These are phyloP conservation scores for Thielaviopsis musarum DNA, from an alignment of 2,329 filamentous ascomycete genomes.

Conservation along the genomic window DNA sequence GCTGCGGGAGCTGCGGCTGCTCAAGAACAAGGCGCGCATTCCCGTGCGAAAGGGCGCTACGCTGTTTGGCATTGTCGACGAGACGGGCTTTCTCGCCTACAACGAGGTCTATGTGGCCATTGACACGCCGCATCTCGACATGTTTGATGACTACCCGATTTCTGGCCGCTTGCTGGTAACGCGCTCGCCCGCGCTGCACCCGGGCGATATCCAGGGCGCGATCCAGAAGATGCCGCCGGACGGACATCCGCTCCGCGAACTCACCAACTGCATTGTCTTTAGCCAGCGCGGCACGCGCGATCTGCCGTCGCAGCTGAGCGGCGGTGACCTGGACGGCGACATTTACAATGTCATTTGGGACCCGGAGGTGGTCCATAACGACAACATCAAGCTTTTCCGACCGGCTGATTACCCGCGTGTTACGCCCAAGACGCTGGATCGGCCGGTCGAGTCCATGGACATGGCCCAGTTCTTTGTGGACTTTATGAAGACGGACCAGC, in stretches of 20 bases:
- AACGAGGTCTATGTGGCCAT: conserved; percentile 52
- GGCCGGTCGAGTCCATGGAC: conserved; percentile 42
- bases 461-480: conserved; percentile 71
- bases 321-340: conserved; percentile 74
- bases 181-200: conserved; percentile 65
- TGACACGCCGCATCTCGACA: conserved; percentile 17
- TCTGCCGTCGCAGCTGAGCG: conserved; percentile 60
- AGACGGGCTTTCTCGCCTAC: conserved; percentile 50
- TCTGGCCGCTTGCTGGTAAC: conserved; percentile 44
- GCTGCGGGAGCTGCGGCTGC: conserved; percentile 49
- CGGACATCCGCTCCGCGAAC: conserved; percentile 39
- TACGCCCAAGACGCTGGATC: conserved; percentile 38
- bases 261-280: conserved; percentile 66
- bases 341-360: conserved; percentile 70
- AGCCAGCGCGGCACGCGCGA: conserved; percentile 55
- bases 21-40: conserved; percentile 69
- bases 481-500: conserved; percentile 51
- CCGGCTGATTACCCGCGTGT: conserved; percentile 57
- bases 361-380: conserved; percentile 25
- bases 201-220: conserved; percentile 59
- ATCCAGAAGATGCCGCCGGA: conserved; percentile 42
- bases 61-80: conserved; percentile 71
- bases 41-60: conserved; percentile 54
- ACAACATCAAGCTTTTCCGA: conserved; percentile 13
- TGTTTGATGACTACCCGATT: not conserved